Conservation (phyloP, 1,284 basidiomycete genomes). For the Macrocystidia cucumis region DNA sequence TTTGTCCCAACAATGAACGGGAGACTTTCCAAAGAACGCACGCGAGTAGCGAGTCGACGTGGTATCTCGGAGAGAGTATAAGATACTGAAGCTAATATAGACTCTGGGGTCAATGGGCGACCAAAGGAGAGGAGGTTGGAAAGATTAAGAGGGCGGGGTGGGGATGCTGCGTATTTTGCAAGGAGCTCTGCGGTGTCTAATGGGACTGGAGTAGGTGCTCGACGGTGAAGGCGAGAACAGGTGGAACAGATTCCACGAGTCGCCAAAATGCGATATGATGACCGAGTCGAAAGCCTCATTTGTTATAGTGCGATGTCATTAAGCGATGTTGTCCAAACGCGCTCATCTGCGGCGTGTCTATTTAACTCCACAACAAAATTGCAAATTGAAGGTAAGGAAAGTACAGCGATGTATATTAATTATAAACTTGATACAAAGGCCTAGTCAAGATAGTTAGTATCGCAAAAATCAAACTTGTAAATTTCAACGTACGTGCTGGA, state of each 20-base stretch:
- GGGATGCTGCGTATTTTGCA: conserved; percentile 44
- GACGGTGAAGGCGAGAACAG: conserved; percentile 14
- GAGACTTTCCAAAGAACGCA: conserved; percentile 60
- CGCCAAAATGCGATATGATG: too few species aligned
- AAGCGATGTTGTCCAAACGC: too few species aligned
- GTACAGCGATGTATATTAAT: conserved; percentile 29
- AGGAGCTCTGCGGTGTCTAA: conserved; percentile 41
- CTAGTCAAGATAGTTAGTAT: conserved; percentile 23
- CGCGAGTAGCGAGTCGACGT: conserved; percentile 62
- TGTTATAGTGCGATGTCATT: too few species aligned
- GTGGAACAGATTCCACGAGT: conserved; percentile 6
- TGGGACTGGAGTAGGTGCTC: conserved; percentile 25
- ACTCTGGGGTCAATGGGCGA: conserved; percentile 59
- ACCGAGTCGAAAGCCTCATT: too few species aligned
- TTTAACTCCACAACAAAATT: too few species aligned
- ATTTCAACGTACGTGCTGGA: conserved; percentile 61
- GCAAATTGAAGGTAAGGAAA: conserved; percentile 2
- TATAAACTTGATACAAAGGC: conserved; percentile 70
- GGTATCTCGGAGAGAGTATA: conserved; percentile 72
- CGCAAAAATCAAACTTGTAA: background rate
- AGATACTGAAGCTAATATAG: conserved; percentile 59
- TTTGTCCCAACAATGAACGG: conserved; percentile 89
- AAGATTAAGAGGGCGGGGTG: conserved; percentile 60
- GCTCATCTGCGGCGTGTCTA: too few species aligned
- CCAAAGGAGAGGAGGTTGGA: conserved; percentile 67